Base-by-base conservation (phyloP, 306 rosid genomes). In the Rosa persica region DNA sequence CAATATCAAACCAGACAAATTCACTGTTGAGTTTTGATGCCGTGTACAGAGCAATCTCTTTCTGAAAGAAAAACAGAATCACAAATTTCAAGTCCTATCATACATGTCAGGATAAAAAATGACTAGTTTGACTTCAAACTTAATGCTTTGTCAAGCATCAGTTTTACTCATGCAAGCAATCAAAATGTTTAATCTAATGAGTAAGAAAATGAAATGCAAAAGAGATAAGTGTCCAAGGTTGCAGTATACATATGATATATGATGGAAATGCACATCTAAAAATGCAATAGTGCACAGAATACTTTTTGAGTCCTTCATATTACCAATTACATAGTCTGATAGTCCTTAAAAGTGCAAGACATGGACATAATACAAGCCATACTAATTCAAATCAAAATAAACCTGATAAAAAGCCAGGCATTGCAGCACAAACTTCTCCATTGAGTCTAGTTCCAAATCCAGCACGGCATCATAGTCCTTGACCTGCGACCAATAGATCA, bases 401-500 rank as follows among this genome's bases (percentile, higher is more conserved):
- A 90, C 97, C 96, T 90, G 96, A 85, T 93, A 90, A 84, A 93
- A 90, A 76, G 97, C 97, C 72, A 93, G 82, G 85, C 96, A 93
- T 79, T 93, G 96, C 66, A 90, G 89, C 78, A 93, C 89, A 85
- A 93, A 93, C 80, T 93, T 93, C 69, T 89, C 98, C 96, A 89
- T 83, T 0, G 98, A 92, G 76, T 95, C 98, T 81, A 92, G 85
- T 78, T 95, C 98, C 89, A 92, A 84, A 91, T 91, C 97, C n/a
- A 95, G 85, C 17, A 94, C 94, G 84, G 98, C 96, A 81, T 95
- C 98, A 34, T 95, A 95, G 78, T 95, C 98, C 88, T 93, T 92
- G 76, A 91, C 89, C 98, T 95, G 87, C 74, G 80, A 78, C 49
- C 58, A 78, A 80, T 62, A 57, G 9, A 76, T 60, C 48, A 75